phyloP scores from a whole-genome alignment of 2,329 filamentous ascomycete species.

The Teratosphaeria viscida region DNA sequence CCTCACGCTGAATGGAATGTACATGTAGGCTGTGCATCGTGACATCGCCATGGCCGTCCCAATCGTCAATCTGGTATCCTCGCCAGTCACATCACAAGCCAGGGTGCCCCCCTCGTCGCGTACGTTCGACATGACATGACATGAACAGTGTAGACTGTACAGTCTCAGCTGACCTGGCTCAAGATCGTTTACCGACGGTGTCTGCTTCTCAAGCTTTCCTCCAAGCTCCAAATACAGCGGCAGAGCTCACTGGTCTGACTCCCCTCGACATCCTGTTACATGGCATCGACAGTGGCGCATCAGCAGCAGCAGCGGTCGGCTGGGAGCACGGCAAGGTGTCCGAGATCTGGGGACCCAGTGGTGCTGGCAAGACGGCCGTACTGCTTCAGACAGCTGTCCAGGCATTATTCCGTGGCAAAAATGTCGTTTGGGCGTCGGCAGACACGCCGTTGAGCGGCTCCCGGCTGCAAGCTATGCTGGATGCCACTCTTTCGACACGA shows the following conservation, averaged over 20 bases:
- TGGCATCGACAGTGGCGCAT: constrained; percentile 23
- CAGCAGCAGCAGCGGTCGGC: background rate
- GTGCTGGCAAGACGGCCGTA: constrained; percentile 73
- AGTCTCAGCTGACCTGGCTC: background rate
- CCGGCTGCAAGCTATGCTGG: background rate
- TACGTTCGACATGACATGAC: constrained; percentile 14
- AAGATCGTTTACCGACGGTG: constrained; percentile 67
- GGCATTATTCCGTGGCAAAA: constrained; percentile 1
- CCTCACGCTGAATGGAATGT: background rate
- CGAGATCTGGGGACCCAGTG: constrained; percentile 81
- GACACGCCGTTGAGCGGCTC: background rate
- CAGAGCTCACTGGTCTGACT: constrained; percentile 38
- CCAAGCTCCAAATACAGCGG: constrained; percentile 38
- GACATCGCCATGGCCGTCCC: constrained; percentile 10
- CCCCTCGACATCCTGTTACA: constrained; percentile 36
- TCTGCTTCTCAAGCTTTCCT: constrained; percentile 64
- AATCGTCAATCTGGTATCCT: constrained; percentile 4
- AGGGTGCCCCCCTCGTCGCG: constrained; percentile 27
- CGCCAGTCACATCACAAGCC: constrained; percentile 7
- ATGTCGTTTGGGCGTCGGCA: constrained; percentile 4
- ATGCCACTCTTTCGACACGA: background rate
- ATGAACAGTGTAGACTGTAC: too few relatives aligned
- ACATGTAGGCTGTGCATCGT: background rate
- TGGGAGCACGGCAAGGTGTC: constrained; percentile 67
- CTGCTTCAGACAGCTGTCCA: constrained; percentile 35